A percentile compares a stretch with the other conserved stretches of the same genome.
Evolutionary conservation across 2,329 filamentous ascomycete species (phyloP).

Genomic region (Fusarium pilosicola): DNA sequence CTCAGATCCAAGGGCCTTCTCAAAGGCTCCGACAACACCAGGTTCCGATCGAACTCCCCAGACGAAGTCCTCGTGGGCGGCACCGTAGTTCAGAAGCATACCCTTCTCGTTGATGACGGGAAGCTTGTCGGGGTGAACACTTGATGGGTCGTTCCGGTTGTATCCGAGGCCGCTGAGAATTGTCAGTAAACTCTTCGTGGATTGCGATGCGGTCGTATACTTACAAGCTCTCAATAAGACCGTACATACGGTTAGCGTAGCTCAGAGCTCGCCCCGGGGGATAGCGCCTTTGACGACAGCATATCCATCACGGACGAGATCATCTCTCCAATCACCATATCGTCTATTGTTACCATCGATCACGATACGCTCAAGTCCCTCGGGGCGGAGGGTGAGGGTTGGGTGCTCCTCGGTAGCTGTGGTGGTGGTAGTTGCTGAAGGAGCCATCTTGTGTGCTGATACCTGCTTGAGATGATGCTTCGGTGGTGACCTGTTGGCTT

Average conservation of each 20-base stretch:
- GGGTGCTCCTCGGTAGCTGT: slow-evolving; percentile 20
- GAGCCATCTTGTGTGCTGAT: slow-evolving; percentile 6
- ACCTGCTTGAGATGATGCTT: neutral
- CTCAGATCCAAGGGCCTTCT: slow-evolving; percentile 55
- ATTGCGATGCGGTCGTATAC: fast-evolving
- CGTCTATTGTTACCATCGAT: slow-evolving; percentile 30
- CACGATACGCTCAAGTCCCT: slow-evolving; percentile 35
- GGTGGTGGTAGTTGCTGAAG: slow-evolving; percentile 15
- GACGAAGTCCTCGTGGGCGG: slow-evolving; percentile 59
- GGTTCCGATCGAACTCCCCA: slow-evolving; percentile 59
- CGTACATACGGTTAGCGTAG: slow-evolving; percentile 40
- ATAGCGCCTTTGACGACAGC: slow-evolving; percentile 37
- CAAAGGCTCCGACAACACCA: slow-evolving; percentile 57
- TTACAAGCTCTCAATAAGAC: slow-evolving; percentile 38
- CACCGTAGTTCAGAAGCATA: slow-evolving; percentile 57
- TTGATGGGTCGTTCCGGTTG: slow-evolving; percentile 30
- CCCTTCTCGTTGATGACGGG: slow-evolving; percentile 54
- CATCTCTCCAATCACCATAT: slow-evolving; percentile 40
- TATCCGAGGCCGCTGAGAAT: slow-evolving; percentile 25
- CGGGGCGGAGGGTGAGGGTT: slow-evolving; percentile 35
- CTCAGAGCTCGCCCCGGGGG: slow-evolving; percentile 32
- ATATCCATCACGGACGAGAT: slow-evolving; percentile 35
- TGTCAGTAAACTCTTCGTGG: neutral
- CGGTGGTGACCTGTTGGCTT: neutral
- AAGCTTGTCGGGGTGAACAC: slow-evolving; percentile 37